These are phyloP conservation scores for Pelargonium australe DNA, from an alignment of 441 rosid genomes.

Conservation along the genomic window DNA sequence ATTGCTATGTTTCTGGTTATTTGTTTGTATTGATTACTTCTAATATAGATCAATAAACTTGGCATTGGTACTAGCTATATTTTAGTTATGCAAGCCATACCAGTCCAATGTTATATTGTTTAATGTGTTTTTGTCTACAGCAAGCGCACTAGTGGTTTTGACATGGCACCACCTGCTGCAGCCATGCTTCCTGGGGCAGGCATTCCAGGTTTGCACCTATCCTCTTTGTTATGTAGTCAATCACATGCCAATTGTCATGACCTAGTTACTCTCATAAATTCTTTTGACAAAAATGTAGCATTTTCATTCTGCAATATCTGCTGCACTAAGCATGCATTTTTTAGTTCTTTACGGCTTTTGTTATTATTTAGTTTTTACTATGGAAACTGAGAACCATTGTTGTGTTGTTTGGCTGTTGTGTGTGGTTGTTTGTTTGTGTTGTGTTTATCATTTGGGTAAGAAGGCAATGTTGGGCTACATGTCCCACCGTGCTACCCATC, in stretches of 20 bases:
- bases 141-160: slow-evolving; percentile 30
- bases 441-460: slow-evolving; percentile 28
- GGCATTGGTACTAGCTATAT: neutral
- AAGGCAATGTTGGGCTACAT: slow-evolving; percentile 33
- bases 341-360: slow-evolving; percentile 11
- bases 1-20: neutral
- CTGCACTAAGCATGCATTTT: slow-evolving; percentile 6
- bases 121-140: slow-evolving; percentile 10
- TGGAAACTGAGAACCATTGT: slow-evolving; percentile 26
- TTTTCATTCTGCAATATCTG: slow-evolving; percentile 12
- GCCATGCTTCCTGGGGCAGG: slow-evolving; percentile 18
- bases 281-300: neutral
- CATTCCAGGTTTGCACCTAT: slow-evolving; percentile 25
- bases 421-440: slow-evolving; percentile 30
- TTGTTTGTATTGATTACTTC: no score
- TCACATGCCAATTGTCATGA: neutral
- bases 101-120: neutral
- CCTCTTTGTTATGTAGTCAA: neutral
- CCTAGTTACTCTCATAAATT: neutral
- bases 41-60: neutral
- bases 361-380: slow-evolving; percentile 15
- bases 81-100: neutral
- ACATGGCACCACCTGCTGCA: slow-evolving; percentile 28
- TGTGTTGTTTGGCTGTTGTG: slow-evolving; percentile 31
- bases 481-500: slow-evolving; percentile 28